phyloP scores from a whole-genome alignment of 192 early-diverging fungal genomes.

The Glomus cerebriforme region DNA sequence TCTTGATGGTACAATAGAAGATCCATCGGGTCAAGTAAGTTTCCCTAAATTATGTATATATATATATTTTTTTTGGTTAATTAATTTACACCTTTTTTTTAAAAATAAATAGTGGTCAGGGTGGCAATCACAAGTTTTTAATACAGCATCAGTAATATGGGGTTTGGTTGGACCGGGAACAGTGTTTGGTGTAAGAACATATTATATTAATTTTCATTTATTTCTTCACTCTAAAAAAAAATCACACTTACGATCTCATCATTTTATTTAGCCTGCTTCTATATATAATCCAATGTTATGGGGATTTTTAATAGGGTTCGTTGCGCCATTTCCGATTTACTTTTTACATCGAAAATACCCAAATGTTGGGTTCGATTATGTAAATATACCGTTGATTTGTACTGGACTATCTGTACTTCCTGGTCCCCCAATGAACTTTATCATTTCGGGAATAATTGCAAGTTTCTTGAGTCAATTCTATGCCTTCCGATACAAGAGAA shows the following conservation, averaged over 20 bases:
- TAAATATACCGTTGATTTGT: slow-evolving; percentile 23
- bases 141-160: slow-evolving; percentile 63
- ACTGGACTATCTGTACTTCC: neutral
- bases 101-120: neutral
- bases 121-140: slow-evolving; percentile 6
- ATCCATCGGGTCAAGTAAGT: slow-evolving; percentile 14
- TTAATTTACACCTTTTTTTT: too few relatives aligned
- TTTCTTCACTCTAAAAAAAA: too few relatives aligned
- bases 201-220: neutral
- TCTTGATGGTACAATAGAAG: slow-evolving; percentile 8
- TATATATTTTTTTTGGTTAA: too few relatives aligned
- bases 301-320: slow-evolving; percentile 45
- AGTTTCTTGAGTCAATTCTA: slow-evolving; percentile 15
- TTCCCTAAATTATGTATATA: too few relatives aligned
- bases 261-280: slow-evolving; percentile 7
- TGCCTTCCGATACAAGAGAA: neutral
- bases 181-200: slow-evolving; percentile 47
- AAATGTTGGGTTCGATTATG: slow-evolving; percentile 39
- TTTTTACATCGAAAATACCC: slow-evolving; percentile 45
- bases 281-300: slow-evolving; percentile 44
- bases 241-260: neutral
- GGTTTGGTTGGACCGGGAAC: slow-evolving; percentile 58
- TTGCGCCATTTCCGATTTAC: slow-evolving; percentile 39
- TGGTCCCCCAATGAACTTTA: neutral
- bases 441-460: neutral